Conservation (phyloP, 78 protist genomes). For the Isochrysis galbana region DNA sequence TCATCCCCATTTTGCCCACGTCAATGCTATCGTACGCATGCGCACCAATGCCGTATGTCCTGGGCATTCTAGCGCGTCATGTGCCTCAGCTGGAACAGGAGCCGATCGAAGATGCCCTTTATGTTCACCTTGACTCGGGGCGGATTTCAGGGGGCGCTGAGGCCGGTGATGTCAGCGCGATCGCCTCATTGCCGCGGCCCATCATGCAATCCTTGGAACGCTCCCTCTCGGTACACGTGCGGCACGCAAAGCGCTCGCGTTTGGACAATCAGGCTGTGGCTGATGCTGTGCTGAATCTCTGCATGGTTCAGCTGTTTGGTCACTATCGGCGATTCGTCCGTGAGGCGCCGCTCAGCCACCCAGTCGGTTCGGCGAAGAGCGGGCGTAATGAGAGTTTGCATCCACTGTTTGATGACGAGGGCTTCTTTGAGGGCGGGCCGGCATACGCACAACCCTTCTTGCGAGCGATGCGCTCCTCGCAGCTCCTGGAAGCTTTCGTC, state of each 20-base stretch:
- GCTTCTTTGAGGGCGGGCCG: not conserved
- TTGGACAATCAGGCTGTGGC: not conserved
- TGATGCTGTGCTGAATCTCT: not conserved
- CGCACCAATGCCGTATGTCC: constrained; percentile 57
- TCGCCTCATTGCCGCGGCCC: not conserved
- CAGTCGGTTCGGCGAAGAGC: not conserved
- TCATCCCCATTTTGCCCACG: constrained; percentile 54
- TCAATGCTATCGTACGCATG: constrained; percentile 34
- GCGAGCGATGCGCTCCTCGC: not conserved
- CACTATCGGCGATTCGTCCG: not conserved
- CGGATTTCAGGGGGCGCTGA: not conserved
- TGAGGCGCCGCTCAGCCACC: not conserved
- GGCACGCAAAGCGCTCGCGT: not conserved
- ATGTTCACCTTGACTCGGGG: not conserved
- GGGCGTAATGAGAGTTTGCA: not conserved
- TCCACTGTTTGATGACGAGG: not conserved
- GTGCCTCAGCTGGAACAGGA: not conserved
- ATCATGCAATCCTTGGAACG: not conserved
- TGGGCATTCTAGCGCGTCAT: constrained; percentile 41
- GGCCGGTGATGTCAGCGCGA: not conserved
- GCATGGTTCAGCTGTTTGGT: not conserved
- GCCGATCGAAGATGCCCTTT: not conserved
- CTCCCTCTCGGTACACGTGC: not conserved
- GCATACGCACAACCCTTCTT: not conserved
- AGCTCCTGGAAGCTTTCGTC: not conserved